Conservation (phyloP, 768 basidiomycete genomes). For the Suillus discolor region DNA sequence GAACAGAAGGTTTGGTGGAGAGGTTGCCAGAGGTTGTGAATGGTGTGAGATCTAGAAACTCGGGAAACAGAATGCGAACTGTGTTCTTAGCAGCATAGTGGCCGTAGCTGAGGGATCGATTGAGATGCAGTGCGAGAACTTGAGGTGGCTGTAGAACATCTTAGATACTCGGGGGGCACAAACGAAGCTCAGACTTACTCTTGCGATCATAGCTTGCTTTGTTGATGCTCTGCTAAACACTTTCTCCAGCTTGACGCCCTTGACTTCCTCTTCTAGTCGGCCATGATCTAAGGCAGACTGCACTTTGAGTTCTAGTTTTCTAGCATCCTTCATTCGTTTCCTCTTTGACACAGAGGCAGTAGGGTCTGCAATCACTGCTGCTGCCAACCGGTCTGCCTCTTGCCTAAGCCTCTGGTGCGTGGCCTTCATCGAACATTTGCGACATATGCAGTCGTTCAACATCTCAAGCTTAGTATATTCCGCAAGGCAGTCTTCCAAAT, state of each 20-base stretch:
- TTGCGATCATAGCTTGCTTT: constrained; percentile 90
- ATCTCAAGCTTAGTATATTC: constrained; percentile 90
- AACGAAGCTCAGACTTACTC: constrained; percentile 50
- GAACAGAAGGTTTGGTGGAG: constrained; percentile 64
- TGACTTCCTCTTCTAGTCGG: constrained; percentile 82
- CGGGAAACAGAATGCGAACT: constrained; percentile 79
- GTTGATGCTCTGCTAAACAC: constrained; percentile 75
- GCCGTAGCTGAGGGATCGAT: constrained; percentile 86
- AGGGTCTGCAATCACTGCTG: constrained; percentile 29
- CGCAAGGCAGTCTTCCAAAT: constrained; percentile 79
- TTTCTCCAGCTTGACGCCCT: constrained; percentile 79
- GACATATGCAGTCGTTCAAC: constrained; percentile 90
- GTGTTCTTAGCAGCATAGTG: constrained; percentile 81
- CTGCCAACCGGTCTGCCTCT: constrained; percentile 62
- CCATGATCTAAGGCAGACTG: constrained; percentile 68
- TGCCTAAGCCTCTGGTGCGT: constrained; percentile 67
- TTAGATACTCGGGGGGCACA: constrained; percentile 20
- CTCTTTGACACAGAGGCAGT: constrained; percentile 71
- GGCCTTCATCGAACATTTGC: constrained; percentile 83
- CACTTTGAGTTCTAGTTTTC: constrained; percentile 63
- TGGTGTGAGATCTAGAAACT: constrained; percentile 86
- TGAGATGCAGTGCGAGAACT: constrained; percentile 87
- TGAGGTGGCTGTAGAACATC: constrained; percentile 66
- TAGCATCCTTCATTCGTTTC: constrained; percentile 72
- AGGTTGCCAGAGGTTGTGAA: constrained; percentile 84